Base-by-base conservation (phyloP, 2,329 filamentous ascomycete species). In the Aspergillus sp. region DNA sequence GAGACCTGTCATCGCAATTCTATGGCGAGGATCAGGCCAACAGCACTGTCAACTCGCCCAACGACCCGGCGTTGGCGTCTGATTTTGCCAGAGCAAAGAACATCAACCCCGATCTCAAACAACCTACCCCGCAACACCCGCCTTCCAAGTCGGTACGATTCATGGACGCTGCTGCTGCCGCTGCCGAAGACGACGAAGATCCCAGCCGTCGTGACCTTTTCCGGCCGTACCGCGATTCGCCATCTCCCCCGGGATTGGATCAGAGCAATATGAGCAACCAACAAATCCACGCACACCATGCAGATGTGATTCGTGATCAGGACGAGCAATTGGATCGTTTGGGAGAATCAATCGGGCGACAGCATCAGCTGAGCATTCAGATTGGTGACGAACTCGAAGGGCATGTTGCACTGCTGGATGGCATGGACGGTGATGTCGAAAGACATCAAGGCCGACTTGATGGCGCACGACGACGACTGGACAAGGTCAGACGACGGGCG, bases 321-420 rank as follows among this genome's bases (percentile, higher is more conserved):
- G 93, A 98, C 62, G 86, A 88, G 52, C 90, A 95, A 65, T 77
- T 98, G n/a, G 91, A 97, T 64, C 76, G 79, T 7, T 73, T 98
- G 4, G 88, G 90, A n/a, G 81, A 83, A 58, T 88, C 82, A 45
- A 96, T 98, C 54, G 80, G 87, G 4, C 81, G 93, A 33, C 93
- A 97, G 72, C 78, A 94, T 39, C 88, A 97, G 71, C 75, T 98
- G 49, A 90, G 86, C 62, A 94, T 96, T 72, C 88, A 93, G 71
- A 97, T 98, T 59, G 91, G 93, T 28, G 88, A 96, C 64, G 93
- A 98, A 74, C 76, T 98, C 31, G 93, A 97, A 57, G 85, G 83
- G 54, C 93, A 98, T 59, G 86, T 94, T 32, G 77, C 85, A 55
- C 75, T 98, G 74, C 75, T 98, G 28, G 91, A 96, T 64, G 91